A percentile compares a stretch with the other conserved stretches of the same genome.
phyloP scores from a whole-genome alignment of 768 basidiomycete genomes.

The Macrolepiota fuliginosa region DNA sequence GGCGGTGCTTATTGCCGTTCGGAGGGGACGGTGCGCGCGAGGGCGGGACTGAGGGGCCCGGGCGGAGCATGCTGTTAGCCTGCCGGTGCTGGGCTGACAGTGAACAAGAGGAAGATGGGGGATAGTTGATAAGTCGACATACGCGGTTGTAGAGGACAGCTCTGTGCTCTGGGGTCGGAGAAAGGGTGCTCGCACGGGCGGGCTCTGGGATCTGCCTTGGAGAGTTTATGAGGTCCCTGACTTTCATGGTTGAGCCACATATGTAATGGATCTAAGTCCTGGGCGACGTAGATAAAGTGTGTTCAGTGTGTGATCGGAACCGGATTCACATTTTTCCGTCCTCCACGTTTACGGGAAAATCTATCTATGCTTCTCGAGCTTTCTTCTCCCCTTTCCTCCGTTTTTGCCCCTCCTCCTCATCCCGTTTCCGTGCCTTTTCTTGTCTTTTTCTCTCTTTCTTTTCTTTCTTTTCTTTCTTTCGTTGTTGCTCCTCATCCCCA shows the following conservation, averaged over 20 bases:
- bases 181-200: background rate
- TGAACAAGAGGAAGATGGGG: too few relatives aligned
- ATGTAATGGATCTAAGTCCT: background rate
- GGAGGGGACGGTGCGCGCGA: slow-evolving; percentile 15
- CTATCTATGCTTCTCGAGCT: slow-evolving; percentile 8
- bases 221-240: slow-evolving; percentile 12
- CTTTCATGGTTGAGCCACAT: slow-evolving; percentile 12
- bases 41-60: background rate
- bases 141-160: slow-evolving; percentile 12
- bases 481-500: slow-evolving; percentile 16
- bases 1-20: slow-evolving; percentile 10
- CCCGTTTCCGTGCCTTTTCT: slow-evolving; percentile 14
- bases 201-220: background rate
- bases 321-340: slow-evolving; percentile 13
- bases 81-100: background rate
- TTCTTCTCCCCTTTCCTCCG: slow-evolving; percentile 9
- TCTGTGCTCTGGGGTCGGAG: slow-evolving; percentile 8
- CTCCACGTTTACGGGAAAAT: background rate
- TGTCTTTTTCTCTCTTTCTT: slow-evolving; percentile 24
- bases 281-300: background rate
- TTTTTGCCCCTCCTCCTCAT: slow-evolving; percentile 9
- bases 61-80: slow-evolving; percentile 5
- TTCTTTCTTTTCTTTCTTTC: slow-evolving; percentile 16
- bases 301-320: slow-evolving; percentile 4
- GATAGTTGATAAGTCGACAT: background rate